Evolutionary conservation across 495 filamentous ascomycete species (phyloP), one percentile per base, ranked within the genome.

Genomic region (Immersiella caudata): DNA sequence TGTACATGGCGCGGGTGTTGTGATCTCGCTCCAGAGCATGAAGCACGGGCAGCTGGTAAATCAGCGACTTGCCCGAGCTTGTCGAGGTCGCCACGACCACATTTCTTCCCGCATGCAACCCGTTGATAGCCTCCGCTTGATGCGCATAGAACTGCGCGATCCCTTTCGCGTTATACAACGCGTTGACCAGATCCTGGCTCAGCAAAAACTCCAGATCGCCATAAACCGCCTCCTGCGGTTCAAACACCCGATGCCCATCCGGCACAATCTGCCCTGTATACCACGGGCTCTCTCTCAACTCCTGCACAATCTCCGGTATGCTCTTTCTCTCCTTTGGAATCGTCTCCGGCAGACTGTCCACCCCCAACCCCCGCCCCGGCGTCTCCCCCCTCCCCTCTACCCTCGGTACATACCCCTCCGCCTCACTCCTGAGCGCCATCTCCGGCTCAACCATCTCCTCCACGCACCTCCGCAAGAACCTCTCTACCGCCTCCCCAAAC

Each of bases 81-180:
- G 95, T 99, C 18, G 94, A 97, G 0, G 95, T 99, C 3, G 93
- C 88, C 0, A 98, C 90, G 67, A 99, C 94, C 49, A 97, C 94
- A 75, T 97, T 87, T 49, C 89, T 87, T 0, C 93, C 93, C 4
- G 88, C 88, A 67, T 96, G 86, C 27, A 99, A 80, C 68, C 89
- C 85, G 75, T 98, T 99, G 74, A 98, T 96, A 0, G 95, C 95
- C 78, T 97, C 92, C 1, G 93, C 89, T 79, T 99, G 95, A 75
- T 99, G 95, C 6, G 93, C 86, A 73, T 96, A 99, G n/a, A 98
- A 84, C 64, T 87, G 88, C 0, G 89, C 91, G 59, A 99, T 97
- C 18, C 88, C 86, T 70, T 87, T 88, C 1, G 92, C 90, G 69
- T 97, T 97, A 80, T 94, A 99, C 5, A 99, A 76, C 2, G 95